Conservation (phyloP, 768 basidiomycete genomes). For the Suillus sp. region DNA sequence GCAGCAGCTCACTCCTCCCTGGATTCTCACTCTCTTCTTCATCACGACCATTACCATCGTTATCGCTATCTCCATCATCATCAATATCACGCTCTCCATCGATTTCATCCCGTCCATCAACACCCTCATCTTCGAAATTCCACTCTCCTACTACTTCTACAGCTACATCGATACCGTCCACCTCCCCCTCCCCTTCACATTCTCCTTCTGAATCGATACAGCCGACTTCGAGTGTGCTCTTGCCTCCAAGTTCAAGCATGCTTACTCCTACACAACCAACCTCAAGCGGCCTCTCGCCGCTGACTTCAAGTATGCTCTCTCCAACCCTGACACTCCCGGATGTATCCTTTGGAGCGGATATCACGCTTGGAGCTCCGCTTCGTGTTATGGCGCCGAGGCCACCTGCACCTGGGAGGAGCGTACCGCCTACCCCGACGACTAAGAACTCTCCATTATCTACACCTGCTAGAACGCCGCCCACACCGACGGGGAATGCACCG, state of each 20-base stretch:
- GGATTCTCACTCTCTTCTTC: not conserved
- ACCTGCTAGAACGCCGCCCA: not conserved
- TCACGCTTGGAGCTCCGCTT: slow-evolving; percentile 19
- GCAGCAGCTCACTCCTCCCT: slow-evolving; percentile 2
- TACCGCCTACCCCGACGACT: not conserved
- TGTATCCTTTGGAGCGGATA: slow-evolving; percentile 24
- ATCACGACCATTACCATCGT: not conserved
- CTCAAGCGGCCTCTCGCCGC: not conserved
- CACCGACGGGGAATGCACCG: not conserved
- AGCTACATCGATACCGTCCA: slow-evolving; percentile 8
- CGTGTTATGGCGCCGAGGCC: not conserved
- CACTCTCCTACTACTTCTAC: slow-evolving; percentile 1
- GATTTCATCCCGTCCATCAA: slow-evolving; percentile 22
- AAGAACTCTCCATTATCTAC: not conserved
- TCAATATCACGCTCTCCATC: slow-evolving; percentile 18
- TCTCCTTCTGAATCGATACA: slow-evolving; percentile 9
- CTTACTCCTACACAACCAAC: not conserved
- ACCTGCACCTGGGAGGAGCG: not conserved
- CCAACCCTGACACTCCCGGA: slow-evolving; percentile 14
- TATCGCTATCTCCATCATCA: not conserved
- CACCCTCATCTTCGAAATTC: slow-evolving; percentile 14
- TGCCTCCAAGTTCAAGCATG: not conserved
- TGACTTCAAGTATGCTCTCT: not conserved
- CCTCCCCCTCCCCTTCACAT: slow-evolving; percentile 8
- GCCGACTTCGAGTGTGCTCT: not conserved